These are phyloP conservation scores for Lachancea lanzarotensis DNA, from an alignment of 805 yeast genomes.

Conservation along the genomic window DNA sequence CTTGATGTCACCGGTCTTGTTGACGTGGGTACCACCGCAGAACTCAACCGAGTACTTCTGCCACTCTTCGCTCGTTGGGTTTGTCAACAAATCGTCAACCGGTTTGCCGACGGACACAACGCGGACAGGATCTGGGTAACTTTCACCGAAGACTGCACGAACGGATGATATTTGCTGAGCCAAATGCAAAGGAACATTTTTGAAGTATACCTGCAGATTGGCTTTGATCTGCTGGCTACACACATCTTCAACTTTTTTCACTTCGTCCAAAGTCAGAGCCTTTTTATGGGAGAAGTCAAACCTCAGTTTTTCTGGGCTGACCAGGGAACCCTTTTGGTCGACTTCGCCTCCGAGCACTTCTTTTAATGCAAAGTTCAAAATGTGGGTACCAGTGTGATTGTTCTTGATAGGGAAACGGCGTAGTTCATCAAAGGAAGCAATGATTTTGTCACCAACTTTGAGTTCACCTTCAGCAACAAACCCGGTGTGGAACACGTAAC, in stretches of 20 bases:
- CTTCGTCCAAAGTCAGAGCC: constrained; percentile 65
- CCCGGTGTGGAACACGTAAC: constrained; percentile 95
- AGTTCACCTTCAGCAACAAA: constrained; percentile 68
- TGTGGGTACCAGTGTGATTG: constrained; percentile 98
- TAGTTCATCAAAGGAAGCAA: constrained; percentile 84
- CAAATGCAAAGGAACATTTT: constrained; percentile 67
- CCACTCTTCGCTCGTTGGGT: constrained; percentile 76
- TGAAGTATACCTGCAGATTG: constrained; percentile 67
- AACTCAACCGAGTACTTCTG: constrained; percentile 75
- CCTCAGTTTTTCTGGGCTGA: constrained; percentile 89
- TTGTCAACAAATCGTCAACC: constrained; percentile 67
- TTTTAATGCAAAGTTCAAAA: constrained; percentile 82
- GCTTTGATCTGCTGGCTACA: constrained; percentile 65
- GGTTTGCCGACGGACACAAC: constrained; percentile 94
- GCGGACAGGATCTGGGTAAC: constrained; percentile 98
- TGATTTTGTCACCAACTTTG: constrained; percentile 59
- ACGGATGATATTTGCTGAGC: constrained; percentile 78
- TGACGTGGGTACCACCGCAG: constrained; percentile 99
- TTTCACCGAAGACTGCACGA: constrained; percentile 98
- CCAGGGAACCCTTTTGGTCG: constrained; percentile 95
- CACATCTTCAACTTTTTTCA: constrained; percentile 68
- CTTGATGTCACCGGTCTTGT: constrained; percentile 87
- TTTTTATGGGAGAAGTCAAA: constrained; percentile 94
- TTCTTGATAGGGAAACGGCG: constrained; percentile 96
- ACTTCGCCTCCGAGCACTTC: constrained; percentile 80